Evolutionary conservation across 2,329 filamentous ascomycete species (phyloP), one percentile per base, ranked within the genome.

Genomic region (Onygenales sp.): DNA sequence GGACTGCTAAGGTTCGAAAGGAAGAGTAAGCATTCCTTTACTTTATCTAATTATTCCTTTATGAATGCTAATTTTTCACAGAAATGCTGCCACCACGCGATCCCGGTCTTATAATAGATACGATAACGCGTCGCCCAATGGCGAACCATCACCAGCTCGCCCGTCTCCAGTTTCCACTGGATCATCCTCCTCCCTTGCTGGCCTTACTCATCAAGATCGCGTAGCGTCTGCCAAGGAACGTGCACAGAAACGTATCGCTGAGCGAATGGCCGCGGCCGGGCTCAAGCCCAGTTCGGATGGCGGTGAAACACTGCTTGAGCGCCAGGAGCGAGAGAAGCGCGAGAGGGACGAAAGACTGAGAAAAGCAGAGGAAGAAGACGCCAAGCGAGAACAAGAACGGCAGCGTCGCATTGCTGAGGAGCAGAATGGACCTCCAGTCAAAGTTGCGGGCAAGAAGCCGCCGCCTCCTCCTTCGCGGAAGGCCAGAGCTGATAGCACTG

Each of bases 161-260:
- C 71, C 78, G 45, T 68, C 70, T 21, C 74, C 78, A 9, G 70
- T 79, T 21, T 66, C 72, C 21, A 70, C 77, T 9, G 66, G 69
- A 7, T 75, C 81, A 33, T 81, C 83, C 2, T 85, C 86, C 0
- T 94, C 95, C 66, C 80, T 88, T 2, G 81, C 89, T 4, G 94
- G 93, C 68, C 89, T 87, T 71, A 95, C 91, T 0, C 86, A 91
- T 0, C 91, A 97, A 69, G 92, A 98, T 64, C 83, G 93, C 53
- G 90, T 94, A 38, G 90, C 92, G 5, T 95, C 94, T 64, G 96
- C 97, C 66, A 95, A 94, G 68, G 91, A 96, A 69, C 92, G 96
- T 68, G 94, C 93, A 7, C 91, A 97, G 69, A 89, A 92, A 66
- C 88, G 92, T 55, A 97, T 98, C 86, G 92, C 93, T 38, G 93